phyloP scores from a whole-genome alignment of 2,329 filamentous ascomycete species.

The Curvularia hawaiiensis region DNA sequence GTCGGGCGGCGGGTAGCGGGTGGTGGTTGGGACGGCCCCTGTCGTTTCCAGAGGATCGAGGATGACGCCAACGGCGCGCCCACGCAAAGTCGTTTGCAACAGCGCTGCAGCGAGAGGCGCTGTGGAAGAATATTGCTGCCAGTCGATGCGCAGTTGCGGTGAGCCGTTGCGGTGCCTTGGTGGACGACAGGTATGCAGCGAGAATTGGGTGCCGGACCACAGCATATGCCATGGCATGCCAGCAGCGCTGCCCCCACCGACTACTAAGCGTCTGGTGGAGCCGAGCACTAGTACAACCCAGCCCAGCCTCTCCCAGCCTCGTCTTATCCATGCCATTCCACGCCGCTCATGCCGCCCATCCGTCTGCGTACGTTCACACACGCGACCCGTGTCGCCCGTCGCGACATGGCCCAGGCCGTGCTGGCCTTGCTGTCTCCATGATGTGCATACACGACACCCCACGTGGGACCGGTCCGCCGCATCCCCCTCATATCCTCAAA shows the following conservation, averaged over 20 bases:
- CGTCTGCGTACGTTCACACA: not conserved
- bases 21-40: slow-evolving; percentile 25
- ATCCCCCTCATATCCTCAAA: not conserved
- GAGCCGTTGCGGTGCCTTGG: not conserved
- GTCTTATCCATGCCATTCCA: too few relatives aligned
- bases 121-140: not conserved
- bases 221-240: not conserved
- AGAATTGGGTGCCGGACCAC: slow-evolving; percentile 6
- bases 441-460: not conserved
- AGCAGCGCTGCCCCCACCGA: too few relatives aligned
- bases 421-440: not conserved
- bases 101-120: not conserved
- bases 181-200: not conserved
- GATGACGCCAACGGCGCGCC: slow-evolving; percentile 4
- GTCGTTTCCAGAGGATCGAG: slow-evolving; percentile 5
- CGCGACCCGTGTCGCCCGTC: not conserved
- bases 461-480: not conserved
- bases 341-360: not conserved
- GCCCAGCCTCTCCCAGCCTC: slow-evolving; percentile 15
- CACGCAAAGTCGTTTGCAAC: not conserved
- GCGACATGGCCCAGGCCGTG: not conserved
- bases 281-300: slow-evolving; percentile 10
- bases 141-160: not conserved
- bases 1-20: slow-evolving; percentile 9
- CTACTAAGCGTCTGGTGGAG: slow-evolving; percentile 5